Evolutionary conservation across 2,329 filamentous ascomycete genomes (phyloP), one percentile per base, ranked within the genome.

Genomic region (Pseudopyrenochaeta lycopersici): DNA sequence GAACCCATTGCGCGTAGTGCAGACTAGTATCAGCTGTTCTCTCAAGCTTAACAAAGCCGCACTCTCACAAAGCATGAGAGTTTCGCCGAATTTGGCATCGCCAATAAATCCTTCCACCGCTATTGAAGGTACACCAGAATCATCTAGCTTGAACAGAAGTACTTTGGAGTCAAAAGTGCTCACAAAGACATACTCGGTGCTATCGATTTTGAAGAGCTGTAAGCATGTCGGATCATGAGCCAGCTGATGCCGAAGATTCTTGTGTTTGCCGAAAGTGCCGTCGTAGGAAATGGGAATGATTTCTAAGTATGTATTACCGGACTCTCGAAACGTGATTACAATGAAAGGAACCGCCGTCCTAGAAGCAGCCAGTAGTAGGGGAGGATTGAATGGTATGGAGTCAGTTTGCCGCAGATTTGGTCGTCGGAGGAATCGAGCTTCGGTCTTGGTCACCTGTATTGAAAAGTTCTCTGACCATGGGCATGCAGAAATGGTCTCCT

Each of bases 1-100:
- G 20, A 53, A 49, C 1, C 76, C 76, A 52, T 73, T 67, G 6
- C 76, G 71, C 38, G 75, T 70, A 5, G 73, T 73, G 51, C 75
- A 78, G 1, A 75, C 60, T 9, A 78, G 43, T 7, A 67, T 18
- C 12, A 58, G 39, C 7, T 44, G 47, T 2, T 49, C 45, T 7
- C 27, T 41, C 3, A 49, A 58, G 11, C 15, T 53, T 18, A 72
- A 47, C 14, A 74, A 36, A 3, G 63, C 67, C 3, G 66, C 68
- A 51, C 67, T 71, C 44, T 76, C 73, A 49, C 71, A 75, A 1
- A 71, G 50, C 32, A 57, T 66, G 14, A 54, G 59, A 14, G 46
- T 46, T n/a, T 41, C 49, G 27, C 38, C 33, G 6, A 40, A 15
- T 4, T 14, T 30, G 21, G 36, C 51, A 15, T 46, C 36, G 36